Percentiles rank a stretch among this genome's conserved stretches.
These are phyloP conservation scores for Suhomyces xylopsoci DNA, from an alignment of 805 yeast genomes.

Conservation along the genomic window DNA sequence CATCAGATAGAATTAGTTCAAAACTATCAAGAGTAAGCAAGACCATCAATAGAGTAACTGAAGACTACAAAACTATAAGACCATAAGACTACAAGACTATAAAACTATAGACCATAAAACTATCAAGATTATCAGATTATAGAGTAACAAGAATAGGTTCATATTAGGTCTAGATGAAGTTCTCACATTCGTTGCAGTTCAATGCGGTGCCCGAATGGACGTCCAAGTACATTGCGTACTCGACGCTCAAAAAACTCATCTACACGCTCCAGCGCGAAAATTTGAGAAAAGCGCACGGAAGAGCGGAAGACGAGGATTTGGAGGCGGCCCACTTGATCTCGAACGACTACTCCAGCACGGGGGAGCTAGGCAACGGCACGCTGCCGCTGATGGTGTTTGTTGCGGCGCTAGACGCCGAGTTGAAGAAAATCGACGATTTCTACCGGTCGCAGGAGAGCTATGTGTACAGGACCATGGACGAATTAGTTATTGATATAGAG, in stretches of 20 bases:
- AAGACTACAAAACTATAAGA: no score
- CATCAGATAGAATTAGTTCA: no score
- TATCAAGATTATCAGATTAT: no score
- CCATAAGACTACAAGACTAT: no score
- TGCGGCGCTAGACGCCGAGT: slow-evolving; percentile 74
- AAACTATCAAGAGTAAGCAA: no score
- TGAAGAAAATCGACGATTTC: slow-evolving; percentile 71
- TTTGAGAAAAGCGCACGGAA: slow-evolving; percentile 15
- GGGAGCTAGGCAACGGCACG: slow-evolving; percentile 15
- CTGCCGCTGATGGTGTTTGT: slow-evolving; percentile 55
- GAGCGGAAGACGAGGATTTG: slow-evolving; percentile 23
- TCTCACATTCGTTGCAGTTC: slow-evolving; percentile 90
- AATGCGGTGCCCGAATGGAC: slow-evolving; percentile 99
- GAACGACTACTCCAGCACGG: slow-evolving; percentile 18
- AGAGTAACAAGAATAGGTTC: no score
- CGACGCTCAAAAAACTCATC: slow-evolving; percentile 79
- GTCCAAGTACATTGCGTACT: slow-evolving; percentile 84
- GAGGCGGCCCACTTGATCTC: slow-evolving; percentile 27
- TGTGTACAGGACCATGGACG: slow-evolving; percentile 51
- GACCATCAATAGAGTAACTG: no score
- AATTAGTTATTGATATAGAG: slow-evolving; percentile 57
- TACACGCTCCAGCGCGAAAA: slow-evolving; percentile 75
- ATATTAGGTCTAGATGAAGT: no score
- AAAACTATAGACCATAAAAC: no score
- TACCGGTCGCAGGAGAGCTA: slow-evolving; percentile 65